Evolutionary conservation across 2,329 filamentous ascomycete species (phyloP).

Genomic region (Atkinsonella hypoxylon): DNA sequence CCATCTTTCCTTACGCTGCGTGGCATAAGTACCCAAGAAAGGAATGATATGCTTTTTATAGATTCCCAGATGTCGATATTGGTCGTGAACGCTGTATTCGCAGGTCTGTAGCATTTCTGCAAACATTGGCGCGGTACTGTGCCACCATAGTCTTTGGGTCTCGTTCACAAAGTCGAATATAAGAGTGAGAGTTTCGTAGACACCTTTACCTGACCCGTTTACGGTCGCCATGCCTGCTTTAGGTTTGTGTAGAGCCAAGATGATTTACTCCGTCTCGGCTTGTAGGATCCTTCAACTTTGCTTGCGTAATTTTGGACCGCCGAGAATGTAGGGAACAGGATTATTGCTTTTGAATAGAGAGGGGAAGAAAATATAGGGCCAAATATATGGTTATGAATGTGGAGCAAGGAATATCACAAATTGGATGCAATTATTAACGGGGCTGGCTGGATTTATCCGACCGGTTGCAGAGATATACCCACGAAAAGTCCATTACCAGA

Average conservation of each 20-base stretch:
- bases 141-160: constrained; percentile 2
- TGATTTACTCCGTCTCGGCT: not conserved
- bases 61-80: not conserved
- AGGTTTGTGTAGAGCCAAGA: not conserved
- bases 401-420: not conserved
- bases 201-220: not conserved
- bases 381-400: not conserved
- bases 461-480: not conserved
- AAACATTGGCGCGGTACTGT: constrained; percentile 3
- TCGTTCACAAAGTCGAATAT: not conserved
- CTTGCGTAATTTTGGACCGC: no score
- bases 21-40: not conserved
- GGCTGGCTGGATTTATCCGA: not conserved
- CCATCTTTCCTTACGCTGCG: not conserved
- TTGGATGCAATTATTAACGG: not conserved
- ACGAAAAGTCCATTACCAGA: not conserved
- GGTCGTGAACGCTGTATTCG: not conserved
- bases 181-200: not conserved
- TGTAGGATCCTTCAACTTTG: not conserved
- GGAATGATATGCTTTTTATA: not conserved
- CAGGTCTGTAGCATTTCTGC: not conserved
- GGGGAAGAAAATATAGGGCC: not conserved
- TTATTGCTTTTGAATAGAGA: no score
- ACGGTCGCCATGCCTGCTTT: not conserved
- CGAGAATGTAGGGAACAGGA: no score